Evolutionary conservation across 208 protist genomes (phyloP), one percentile per base, ranked within the genome.

Genomic region (Angomonas desouzai): DNA sequence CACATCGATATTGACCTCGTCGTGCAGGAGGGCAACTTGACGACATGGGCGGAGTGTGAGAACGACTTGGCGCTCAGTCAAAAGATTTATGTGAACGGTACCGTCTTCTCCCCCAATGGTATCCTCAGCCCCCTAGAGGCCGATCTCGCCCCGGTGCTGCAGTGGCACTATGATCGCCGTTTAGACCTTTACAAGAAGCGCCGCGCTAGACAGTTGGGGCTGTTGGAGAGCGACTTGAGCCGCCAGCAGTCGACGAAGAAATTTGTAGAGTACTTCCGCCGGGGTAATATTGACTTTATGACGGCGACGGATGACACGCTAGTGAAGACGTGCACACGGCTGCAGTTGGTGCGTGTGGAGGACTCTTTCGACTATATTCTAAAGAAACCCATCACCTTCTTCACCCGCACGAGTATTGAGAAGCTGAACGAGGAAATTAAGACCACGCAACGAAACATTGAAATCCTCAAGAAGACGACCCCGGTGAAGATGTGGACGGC

Each of bases 131-230:
- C 87, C 25, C 62, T 93, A 30, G 90, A 92, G 66, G 74, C 70
- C 0, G 81, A 92, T 65, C 72, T 93, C 16, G 47, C 84, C 7
- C 82, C 82, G 7, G 68, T 96, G 13, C 74, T 93, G 59, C 90
- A 93, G 77, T 93, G 90, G 90, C 90, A 96, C 70, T 96, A 93
- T 65, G 90, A 96, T 62, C 81, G 87, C 28, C 82, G 87, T n/a
- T 75, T 96, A 11, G 87, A 91, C 55, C 64, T 96, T 28, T 94
- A 96, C 78, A 93, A 94, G 70, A 78, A 81, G 57, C 78, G 91
- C 49, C 82, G 85, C 45, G 77, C 79, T 23, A 80, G 90, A 29
- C 91, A 93, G 67, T 65, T 91, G 1, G 60, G 64, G 6, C 64
- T 93, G 45, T 76, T 93, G 20, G 80, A 94, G 70, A 36, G 60